Evolutionary conservation across 2,329 filamentous ascomycete species (phyloP), one percentile per base, ranked within the genome.

Genomic region (Gliomastix tumulicola): DNA sequence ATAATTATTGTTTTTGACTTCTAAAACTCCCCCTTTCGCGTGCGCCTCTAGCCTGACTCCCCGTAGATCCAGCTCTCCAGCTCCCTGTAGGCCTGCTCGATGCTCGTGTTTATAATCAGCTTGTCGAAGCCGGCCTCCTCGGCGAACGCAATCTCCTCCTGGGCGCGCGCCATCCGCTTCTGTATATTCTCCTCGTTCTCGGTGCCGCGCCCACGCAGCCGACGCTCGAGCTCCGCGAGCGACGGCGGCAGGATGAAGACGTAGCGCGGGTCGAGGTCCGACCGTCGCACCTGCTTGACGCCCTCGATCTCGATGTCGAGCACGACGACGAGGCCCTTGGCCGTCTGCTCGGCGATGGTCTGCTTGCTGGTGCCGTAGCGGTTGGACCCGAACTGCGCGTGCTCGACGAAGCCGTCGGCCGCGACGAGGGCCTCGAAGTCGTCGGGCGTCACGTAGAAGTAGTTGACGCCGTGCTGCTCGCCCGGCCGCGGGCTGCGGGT

Each of bases 231-330:
- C 34, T 79, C 72, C 50, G 84, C 78, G 46, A 84, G 63, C 5
- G 76, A 83, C 0, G 89, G 90, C 11, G 89, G 89, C 23, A 84
- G 77, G 43, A 96, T 74, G 62, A 95, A 95, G 46, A 94, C 64
- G 64, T 87, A 95, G 38, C 86, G 79, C 7, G 88, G 85, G 39
- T 80, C 73, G 44, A 89, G 75, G 48, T 71, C 71, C 34, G 82
- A 84, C 43, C 75, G 74, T 60, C 88, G 88, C 53, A 96, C 85
- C 64, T 96, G 89, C 68, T 95, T 95, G 40, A 96, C 88, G 42
- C 89, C 89, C 55, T 95, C 88, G 87, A 96, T 95, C 71, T 96
- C 90, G 55, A 96, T 97, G 59, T 97, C 90, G 48, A 96, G 67
- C 33, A 96, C 79, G 43, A 89, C 90, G 30, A 88, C 77, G 51